Base-by-base conservation (phyloP, 176 grass and related monocot genomes). In the Metroxylon sagu region DNA sequence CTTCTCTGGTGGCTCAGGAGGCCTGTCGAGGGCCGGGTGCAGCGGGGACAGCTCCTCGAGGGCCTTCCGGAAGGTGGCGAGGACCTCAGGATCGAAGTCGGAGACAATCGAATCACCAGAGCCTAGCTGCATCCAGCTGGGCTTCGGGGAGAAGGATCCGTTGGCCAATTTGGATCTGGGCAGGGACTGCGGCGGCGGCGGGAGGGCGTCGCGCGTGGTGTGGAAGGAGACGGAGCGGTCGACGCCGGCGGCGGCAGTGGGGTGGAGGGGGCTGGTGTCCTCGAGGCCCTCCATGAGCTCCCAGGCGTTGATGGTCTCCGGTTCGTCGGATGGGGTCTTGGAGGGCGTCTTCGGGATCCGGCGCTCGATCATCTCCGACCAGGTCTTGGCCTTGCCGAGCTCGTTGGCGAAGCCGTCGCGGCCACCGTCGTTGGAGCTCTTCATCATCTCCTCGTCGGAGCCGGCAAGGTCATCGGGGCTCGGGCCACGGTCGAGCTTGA, bases 261-360 rank as follows among this genome's bases (percentile, higher is more conserved):
- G 4, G 23, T 5, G 56, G 10, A 82, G 65, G 12, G 71, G 78
- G 14, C 81, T 74, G 18, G 61, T 43, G 75, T 92, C 93, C 4
- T 89, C 94, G 23, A 98, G 85, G 14, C 94, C 88, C 55, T 79
- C 88, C 94, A 98, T 98, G 79, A 98, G 88, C 70, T 98, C 94
- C 94, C 85, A 98, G 21, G 89, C 87, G 35, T 93, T 93, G 63
- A 98, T 98, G 54, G 89, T 71, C 76, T 98, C 88, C 1, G 85
- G 88, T 51, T 93, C 88, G 31, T 69, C 64, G 6, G 49, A 56
- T 8, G 78, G 81, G 3, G 94, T 76, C 73, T 83, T 79, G 70
- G 69, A 74, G 8, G 79, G 93, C n/a, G 84, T 80, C 12, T 64
- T 69, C 1, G 74, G 49, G 18, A 66, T 17, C 69, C 80, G 83